Conservation (phyloP, 2,329 filamentous ascomycete species). For the Thielaviopsis populi region DNA sequence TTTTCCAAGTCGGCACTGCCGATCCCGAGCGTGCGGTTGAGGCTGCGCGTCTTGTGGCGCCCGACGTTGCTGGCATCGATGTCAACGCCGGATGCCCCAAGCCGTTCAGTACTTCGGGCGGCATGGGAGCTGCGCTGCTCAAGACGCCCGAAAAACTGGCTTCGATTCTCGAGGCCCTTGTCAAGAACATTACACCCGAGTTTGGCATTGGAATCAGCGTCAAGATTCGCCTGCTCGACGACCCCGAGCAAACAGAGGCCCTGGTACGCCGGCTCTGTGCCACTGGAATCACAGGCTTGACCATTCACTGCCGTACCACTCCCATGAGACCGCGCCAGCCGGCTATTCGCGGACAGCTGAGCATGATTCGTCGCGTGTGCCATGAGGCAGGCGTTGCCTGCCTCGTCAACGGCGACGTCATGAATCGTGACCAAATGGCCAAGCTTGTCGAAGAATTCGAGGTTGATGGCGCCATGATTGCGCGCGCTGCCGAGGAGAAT, state of each 20-base stretch:
- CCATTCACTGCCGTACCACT: slow-evolving; percentile 88
- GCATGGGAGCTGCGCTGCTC: slow-evolving; percentile 89
- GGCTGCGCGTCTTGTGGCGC: slow-evolving; percentile 70
- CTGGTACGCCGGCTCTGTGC: slow-evolving; percentile 64
- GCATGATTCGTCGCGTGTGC: slow-evolving; percentile 70
- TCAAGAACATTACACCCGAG: slow-evolving; percentile 58
- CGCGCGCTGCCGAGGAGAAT: slow-evolving; percentile 81
- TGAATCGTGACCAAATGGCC: slow-evolving; percentile 54
- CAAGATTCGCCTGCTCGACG: slow-evolving; percentile 82
- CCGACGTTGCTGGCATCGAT: slow-evolving; percentile 84
- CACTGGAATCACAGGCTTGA: slow-evolving; percentile 85
- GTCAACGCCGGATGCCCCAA: slow-evolving; percentile 98
- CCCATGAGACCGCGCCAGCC: slow-evolving; percentile 85
- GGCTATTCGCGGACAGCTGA: slow-evolving; percentile 72
- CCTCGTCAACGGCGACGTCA: slow-evolving; percentile 90
- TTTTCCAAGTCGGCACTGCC: slow-evolving; percentile 87
- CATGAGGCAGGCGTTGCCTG: slow-evolving; percentile 77
- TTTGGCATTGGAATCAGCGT: slow-evolving; percentile 89
- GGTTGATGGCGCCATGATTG: slow-evolving; percentile 96
- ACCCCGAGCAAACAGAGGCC: slow-evolving; percentile 55
- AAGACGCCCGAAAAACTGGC: slow-evolving; percentile 70
- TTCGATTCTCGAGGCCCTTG: slow-evolving; percentile 68
- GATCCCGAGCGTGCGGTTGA: slow-evolving; percentile 68
- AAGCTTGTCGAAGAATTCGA: slow-evolving; percentile 60
- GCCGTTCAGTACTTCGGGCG: slow-evolving; percentile 81